Base-by-base conservation (phyloP, 345 rosid species). In the Cardamine chenopodiifolia region DNA sequence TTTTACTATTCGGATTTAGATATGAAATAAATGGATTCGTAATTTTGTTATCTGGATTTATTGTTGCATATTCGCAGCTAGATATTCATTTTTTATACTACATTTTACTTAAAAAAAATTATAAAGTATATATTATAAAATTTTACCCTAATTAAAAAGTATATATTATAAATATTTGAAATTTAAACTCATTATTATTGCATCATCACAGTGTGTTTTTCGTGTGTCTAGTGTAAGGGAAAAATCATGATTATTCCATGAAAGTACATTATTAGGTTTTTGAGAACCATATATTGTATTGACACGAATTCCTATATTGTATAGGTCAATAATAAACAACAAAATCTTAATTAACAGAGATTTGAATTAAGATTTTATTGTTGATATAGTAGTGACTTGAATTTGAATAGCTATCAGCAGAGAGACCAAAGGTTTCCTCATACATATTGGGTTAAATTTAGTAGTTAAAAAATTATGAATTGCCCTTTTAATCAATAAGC, bases 401-500 rank as follows among this genome's bases (percentile, higher is more conserved):
- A 25, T 23, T 3, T n/a, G 5, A 62, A 45, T 9, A 18, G 52
- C 22, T 28, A 10, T 63, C 40, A 10, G 40, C 5, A 47, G 32
- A 49, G 31, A 66, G 40, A 7, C 39, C n/a, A 13, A 49, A 11
- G 35, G n/a, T 45, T 14, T 32, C 25, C 23, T 63, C 59, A 32
- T 45, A 15, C 26, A 32, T 8, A 50, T 58, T 47, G 15, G 56
- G 56, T 44, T 42, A 48, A 18, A 18, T 39, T 62, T 19, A 3
- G 26, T 56, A 13, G 19, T 44, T 31, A 39, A 54, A 4, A 57
- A 58, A 29, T 42, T 28, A 42, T 44, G 65, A 42, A 29, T 25
- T 44, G 42, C 15, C 73, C 28, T 69, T 64, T 40, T 68, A 13
- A 17, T 73, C 8, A 12, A 65, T 56, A 73, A 73, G 71, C 77